These are phyloP conservation scores for Ceratocystis cacaofunesta DNA, from an alignment of 2,329 filamentous ascomycete genomes.

Conservation along the genomic window DNA sequence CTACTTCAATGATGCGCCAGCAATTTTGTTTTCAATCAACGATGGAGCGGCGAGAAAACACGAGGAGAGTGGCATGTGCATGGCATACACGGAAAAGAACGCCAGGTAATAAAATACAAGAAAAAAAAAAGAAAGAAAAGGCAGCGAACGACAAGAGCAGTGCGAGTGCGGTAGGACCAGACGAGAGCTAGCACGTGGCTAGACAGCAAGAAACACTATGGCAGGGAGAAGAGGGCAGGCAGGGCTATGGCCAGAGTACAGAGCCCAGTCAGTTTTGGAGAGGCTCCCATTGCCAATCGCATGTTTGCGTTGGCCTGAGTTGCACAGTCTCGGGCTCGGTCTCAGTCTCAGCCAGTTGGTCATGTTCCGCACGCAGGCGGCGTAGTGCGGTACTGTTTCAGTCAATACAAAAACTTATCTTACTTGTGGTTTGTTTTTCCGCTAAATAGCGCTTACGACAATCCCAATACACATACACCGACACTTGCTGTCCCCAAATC, in stretches of 20 bases:
- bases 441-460: too few relatives aligned
- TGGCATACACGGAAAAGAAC: neutral
- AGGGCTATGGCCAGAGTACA: neutral
- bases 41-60: neutral
- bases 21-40: neutral
- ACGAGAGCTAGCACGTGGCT: neutral
- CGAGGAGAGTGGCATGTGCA: neutral
- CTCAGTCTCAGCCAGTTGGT: constrained; percentile 1
- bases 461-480: too few relatives aligned
- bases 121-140: neutral
- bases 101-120: neutral
- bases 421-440: neutral
- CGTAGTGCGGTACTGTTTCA: neutral
- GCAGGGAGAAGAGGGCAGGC: neutral
- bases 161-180: neutral
- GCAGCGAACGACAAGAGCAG: neutral
- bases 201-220: neutral
- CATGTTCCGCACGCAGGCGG: neutral
- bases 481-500: neutral
- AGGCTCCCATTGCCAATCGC: neutral
- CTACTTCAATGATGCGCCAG: neutral
- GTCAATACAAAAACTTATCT: neutral
- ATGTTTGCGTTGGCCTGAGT: neutral
- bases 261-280: neutral
- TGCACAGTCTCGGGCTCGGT: neutral